Base-by-base conservation (phyloP, 306 rosid genomes). In the Quillaja saponaria region DNA sequence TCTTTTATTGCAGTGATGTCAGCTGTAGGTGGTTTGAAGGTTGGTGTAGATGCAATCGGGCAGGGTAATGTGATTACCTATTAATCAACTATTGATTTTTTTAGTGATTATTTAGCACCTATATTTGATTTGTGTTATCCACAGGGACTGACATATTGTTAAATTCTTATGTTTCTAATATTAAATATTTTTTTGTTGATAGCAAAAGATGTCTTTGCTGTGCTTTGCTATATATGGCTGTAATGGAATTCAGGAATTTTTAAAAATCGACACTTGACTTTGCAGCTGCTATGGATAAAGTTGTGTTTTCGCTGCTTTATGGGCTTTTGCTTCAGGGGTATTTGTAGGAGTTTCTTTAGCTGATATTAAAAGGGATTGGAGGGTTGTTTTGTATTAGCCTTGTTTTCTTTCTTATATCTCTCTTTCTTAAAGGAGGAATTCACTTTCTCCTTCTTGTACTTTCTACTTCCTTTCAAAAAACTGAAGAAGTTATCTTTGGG, bases 1-100 rank as follows among this genome's bases (percentile, higher is more conserved):
- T 14, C 76, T 66, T 61, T 68, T 67, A 17, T 49, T 82, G 85
- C 94, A 92, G 96, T 88, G 14, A 69, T 83, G 57, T 92, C 96
- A 25, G 91, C 99, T 74, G 99, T 92, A 59, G 78, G 94, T 68
- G 99, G 96, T 63, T 78, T 92, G 60, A 88, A 76, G 73, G 77
- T 88, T 67, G 94, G 86, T 71, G 90, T 89, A 61, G 87, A 79
- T 42, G 78, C 85, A 33, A 86, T 92, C 64, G 18, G 78, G 58
- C 80, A 92, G 73, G 95, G 99, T 91, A 84, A 56, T 78, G n/a
- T 8, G 38, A 41, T 55, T 21, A 31, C 49, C 76, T 21, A 10
- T 65, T 55, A 60, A 58, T 49, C 46, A 37, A 46, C 65, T 55
- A 50, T 51, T 12, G n/a, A n/a, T 59, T 40, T 72, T 46, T 60